Percentiles rank a stretch among this genome's conserved stretches.
Evolutionary conservation across 306 rosid genomes (phyloP).

Genomic region (Corylus americana): DNA sequence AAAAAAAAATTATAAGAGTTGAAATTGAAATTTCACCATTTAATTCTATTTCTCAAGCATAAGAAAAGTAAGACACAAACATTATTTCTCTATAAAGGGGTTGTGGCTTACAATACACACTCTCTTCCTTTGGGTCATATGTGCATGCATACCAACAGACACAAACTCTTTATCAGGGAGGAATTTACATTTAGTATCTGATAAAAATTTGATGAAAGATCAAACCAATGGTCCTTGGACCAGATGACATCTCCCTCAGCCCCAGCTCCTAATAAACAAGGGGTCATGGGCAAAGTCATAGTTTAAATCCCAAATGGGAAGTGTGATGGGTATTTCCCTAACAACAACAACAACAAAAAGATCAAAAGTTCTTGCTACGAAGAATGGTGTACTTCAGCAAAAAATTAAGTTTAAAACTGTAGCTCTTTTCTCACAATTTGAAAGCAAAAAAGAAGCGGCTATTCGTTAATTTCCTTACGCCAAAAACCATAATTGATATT

Average conservation of each 20-base stretch:
- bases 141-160: not conserved
- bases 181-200: not conserved
- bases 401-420: not conserved
- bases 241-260: not conserved
- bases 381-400: not conserved
- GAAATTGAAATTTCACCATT: not conserved
- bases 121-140: not conserved
- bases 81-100: not conserved
- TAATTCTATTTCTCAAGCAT: not conserved
- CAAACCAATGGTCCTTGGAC: not conserved
- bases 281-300: not conserved
- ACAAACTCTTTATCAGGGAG: not conserved
- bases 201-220: not conserved
- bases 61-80: not conserved
- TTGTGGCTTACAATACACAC: not conserved
- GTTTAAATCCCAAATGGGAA: not conserved
- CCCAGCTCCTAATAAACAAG: not conserved
- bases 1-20: not conserved
- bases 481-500: not conserved
- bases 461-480: not conserved
- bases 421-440: not conserved
- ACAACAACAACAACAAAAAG: not conserved
- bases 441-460: not conserved
- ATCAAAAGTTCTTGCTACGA: not conserved
- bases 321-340: not conserved